phyloP scores from a whole-genome alignment of 2,329 filamentous ascomycete species.

The Monilinia aucupariae region DNA sequence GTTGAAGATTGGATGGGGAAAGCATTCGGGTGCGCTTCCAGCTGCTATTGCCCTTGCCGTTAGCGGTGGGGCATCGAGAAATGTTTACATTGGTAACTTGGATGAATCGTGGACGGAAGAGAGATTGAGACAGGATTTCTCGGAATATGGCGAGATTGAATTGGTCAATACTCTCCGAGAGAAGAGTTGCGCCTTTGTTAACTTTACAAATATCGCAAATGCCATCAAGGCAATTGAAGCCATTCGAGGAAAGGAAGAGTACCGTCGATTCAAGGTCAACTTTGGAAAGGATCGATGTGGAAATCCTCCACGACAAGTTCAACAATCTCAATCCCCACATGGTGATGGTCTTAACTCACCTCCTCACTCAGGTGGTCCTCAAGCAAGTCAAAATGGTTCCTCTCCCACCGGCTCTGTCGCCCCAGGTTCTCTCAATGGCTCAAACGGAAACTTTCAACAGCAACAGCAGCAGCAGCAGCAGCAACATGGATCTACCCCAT shows the following conservation, averaged over 20 bases:
- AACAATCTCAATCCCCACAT: constrained; percentile 58
- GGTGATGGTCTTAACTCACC: constrained; percentile 56
- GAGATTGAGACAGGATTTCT: constrained; percentile 89
- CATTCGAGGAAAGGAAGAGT: constrained; percentile 89
- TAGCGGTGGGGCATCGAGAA: constrained; percentile 93
- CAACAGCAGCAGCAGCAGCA: constrained; percentile 9
- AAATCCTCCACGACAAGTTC: constrained; percentile 85
- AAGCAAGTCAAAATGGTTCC: constrained; percentile 33
- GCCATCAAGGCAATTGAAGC: constrained; percentile 99
- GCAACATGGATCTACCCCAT: constrained; percentile 49
- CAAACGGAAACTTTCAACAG: constrained; percentile 29
- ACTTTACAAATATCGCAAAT: constrained; percentile 99
- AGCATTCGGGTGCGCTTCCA: constrained; percentile 93
- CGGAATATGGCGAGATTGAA: constrained; percentile 96
- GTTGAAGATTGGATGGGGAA: constrained; percentile 98
- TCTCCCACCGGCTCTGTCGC: constrained; percentile 39
- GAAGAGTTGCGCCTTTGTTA: constrained; percentile 99
- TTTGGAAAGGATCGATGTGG: constrained; percentile 98
- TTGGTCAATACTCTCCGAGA: constrained; percentile 93
- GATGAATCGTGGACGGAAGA: constrained; percentile 98
- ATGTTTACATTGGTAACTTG: constrained; percentile 96
- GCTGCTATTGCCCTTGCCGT: constrained; percentile 94
- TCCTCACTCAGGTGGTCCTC: constrained; percentile 36
- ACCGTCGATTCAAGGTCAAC: constrained; percentile 98
- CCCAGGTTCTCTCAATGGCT: constrained; percentile 43